phyloP scores from a whole-genome alignment of 306 rosid species.

The Cyamopsis tetragonoloba region DNA sequence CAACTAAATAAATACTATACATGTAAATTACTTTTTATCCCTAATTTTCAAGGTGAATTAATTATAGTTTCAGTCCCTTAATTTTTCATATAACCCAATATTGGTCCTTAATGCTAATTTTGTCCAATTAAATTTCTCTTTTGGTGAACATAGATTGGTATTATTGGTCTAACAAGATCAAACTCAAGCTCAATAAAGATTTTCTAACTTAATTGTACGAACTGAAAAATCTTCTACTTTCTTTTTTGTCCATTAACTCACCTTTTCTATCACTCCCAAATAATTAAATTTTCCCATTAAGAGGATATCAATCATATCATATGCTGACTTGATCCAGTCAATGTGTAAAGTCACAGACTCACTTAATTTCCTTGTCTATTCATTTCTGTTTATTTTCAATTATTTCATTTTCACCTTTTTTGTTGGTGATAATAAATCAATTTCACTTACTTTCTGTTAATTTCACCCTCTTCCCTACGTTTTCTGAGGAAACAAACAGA shows the following conservation, averaged over 20 bases:
- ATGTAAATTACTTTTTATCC: too few species aligned
- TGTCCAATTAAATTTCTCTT: too few species aligned
- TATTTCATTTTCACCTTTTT: too few species aligned
- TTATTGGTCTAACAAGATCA: neutral
- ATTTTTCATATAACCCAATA: too few species aligned
- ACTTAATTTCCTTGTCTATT: neutral
- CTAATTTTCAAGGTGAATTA: too few species aligned
- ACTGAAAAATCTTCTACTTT: neutral
- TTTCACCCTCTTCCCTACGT: neutral
- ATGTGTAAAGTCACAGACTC: neutral
- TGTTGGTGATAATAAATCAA: too few species aligned
- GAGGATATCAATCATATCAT: neutral
- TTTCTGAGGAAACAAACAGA: neutral
- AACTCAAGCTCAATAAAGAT: neutral
- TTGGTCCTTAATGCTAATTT: too few species aligned
- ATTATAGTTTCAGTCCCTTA: too few species aligned
- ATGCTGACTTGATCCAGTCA: slow-evolving; percentile 17
- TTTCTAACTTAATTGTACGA: neutral
- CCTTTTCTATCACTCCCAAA: neutral
- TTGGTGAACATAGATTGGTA: too few species aligned
- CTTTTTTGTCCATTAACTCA: neutral
- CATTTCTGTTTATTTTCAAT: neutral
- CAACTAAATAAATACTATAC: too few species aligned
- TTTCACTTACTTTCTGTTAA: neutral
- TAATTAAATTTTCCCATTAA: neutral